Conservation (phyloP, 2,329 filamentous ascomycete species). For the Sclerotinia minor region DNA sequence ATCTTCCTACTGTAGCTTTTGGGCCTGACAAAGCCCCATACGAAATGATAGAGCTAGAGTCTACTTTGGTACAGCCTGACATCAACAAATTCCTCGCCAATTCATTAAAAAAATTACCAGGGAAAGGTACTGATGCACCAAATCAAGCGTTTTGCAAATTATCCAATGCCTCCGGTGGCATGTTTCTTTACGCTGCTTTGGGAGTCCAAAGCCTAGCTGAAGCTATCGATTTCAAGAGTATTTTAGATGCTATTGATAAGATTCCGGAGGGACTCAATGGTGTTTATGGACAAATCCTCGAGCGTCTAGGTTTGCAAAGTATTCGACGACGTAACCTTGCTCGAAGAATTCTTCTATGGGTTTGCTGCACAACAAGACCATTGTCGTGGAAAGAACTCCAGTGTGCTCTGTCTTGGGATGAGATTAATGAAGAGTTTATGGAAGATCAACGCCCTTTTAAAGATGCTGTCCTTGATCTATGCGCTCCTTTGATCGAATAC, state of each 20-base stretch:
- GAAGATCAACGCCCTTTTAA: constrained; percentile 19
- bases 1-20: constrained; percentile 1
- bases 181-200: constrained; percentile 20
- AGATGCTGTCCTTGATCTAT: constrained; percentile 16
- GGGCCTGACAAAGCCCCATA: not conserved
- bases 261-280: constrained; percentile 18
- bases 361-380: constrained; percentile 19
- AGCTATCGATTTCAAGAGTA: constrained; percentile 19
- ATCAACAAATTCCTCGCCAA: constrained; percentile 17
- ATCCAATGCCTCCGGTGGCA: constrained; percentile 12
- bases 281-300: constrained; percentile 20
- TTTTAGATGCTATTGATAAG: constrained; percentile 11
- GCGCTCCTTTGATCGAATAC: constrained; percentile 21
- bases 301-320: constrained; percentile 15
- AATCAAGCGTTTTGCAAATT: constrained; percentile 16
- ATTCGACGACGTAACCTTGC: constrained; percentile 17
- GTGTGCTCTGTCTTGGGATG: constrained; percentile 21
- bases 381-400: constrained; percentile 21
- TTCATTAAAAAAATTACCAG: constrained; percentile 6
- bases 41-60: not conserved
- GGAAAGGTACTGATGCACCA: constrained; percentile 6
- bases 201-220: constrained; percentile 17
- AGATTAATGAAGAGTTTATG: not conserved
- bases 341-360: constrained; percentile 14
- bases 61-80: constrained; percentile 15